Conservation (phyloP, 805 yeast species). For the Jamesozyma piceae region DNA sequence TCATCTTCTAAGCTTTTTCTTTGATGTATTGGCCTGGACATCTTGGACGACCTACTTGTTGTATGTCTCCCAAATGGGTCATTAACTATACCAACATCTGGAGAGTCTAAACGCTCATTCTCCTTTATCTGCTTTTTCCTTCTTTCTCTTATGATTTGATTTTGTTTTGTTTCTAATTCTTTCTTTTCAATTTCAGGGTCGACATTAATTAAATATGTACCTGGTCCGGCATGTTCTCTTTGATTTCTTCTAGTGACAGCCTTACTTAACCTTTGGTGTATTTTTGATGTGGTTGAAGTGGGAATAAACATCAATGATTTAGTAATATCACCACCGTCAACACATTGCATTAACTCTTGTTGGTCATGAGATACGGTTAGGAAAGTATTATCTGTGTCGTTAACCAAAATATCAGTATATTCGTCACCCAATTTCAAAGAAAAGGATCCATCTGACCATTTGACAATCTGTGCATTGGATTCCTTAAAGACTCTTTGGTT, state of each 20-base stretch:
- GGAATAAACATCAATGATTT: conserved; percentile 74
- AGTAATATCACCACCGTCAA: conserved; percentile 54
- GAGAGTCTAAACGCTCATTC: conserved; percentile 44
- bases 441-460: conserved; percentile 89
- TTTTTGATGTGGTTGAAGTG: conserved; percentile 76
- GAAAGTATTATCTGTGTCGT: conserved; percentile 60
- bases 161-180: conserved; percentile 57
- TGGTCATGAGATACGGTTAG: conserved; percentile 63
- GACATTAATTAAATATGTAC: conserved; percentile 34
- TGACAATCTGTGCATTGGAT: conserved; percentile 79
- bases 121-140: conserved; percentile 48
- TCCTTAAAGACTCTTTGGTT: conserved; percentile 66
- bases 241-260: conserved; percentile 42
- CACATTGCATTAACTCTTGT: conserved; percentile 53
- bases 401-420: conserved; percentile 65
- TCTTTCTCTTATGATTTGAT: conserved; percentile 55
- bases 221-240: conserved; percentile 31
- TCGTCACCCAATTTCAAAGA: conserved; percentile 85
- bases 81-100: conserved; percentile 21
- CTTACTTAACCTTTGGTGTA: conserved; percentile 71
- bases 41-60: not conserved
- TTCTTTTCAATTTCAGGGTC: conserved; percentile 67
- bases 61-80: conserved; percentile 16
- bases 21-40: conserved; percentile 4
- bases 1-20: conserved; percentile 19